These are phyloP conservation scores for Cyberlindnera suaveolens DNA, from an alignment of 805 yeast genomes.

Conservation along the genomic window DNA sequence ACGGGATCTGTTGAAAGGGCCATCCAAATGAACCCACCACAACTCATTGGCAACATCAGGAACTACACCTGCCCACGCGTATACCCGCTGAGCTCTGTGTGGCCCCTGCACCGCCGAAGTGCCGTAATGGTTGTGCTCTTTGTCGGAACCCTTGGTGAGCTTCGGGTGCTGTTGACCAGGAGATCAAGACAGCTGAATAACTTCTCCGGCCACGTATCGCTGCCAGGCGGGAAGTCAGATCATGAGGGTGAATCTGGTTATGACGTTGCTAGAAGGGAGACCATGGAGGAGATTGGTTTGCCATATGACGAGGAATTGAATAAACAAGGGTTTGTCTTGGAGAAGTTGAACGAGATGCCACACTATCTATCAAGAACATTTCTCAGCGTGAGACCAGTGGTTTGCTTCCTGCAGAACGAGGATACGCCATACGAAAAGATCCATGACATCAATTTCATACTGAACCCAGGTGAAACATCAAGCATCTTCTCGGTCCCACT, in stretches of 20 bases:
- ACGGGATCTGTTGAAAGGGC: background rate
- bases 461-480: slow-evolving; percentile 76
- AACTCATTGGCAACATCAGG: slow-evolving; percentile 16
- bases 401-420: slow-evolving; percentile 48
- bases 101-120: slow-evolving; percentile 75
- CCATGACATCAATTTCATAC: slow-evolving; percentile 33
- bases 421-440: slow-evolving; percentile 16
- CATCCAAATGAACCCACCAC: slow-evolving; percentile 4
- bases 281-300: slow-evolving; percentile 82
- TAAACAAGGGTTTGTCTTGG: slow-evolving; percentile 49
- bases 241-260: slow-evolving; percentile 56
- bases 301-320: slow-evolving; percentile 39
- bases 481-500: slow-evolving; percentile 67
- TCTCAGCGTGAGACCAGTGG: slow-evolving; percentile 77
- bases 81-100: slow-evolving; percentile 37
- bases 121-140: slow-evolving; percentile 75
- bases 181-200: slow-evolving; percentile 61
- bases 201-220: slow-evolving; percentile 85
- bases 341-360: slow-evolving; percentile 60
- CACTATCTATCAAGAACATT: slow-evolving; percentile 77
- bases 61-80: slow-evolving; percentile 9
- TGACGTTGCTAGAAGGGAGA: slow-evolving; percentile 75
- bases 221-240: slow-evolving; percentile 95
- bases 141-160: slow-evolving; percentile 64
- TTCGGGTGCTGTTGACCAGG: slow-evolving; percentile 73